Evolutionary conservation across 225 moss, liverwort and hornwort species (phyloP), one percentile per base, ranked within the genome.

Genomic region (Polytrichum formosum): DNA sequence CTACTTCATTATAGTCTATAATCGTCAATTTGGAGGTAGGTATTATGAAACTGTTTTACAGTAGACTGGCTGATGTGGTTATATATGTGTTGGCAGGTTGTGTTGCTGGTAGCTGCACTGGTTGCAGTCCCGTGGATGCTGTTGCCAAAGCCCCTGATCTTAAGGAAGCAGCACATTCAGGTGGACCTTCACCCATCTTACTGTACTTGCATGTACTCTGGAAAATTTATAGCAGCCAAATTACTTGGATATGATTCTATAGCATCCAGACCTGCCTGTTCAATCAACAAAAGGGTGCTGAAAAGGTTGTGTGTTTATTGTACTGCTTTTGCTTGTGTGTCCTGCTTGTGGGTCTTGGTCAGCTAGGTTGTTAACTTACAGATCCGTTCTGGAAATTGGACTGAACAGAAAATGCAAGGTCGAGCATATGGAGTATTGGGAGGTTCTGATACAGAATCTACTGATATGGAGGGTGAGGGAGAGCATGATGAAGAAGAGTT

Each of bases 401-500:
- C 46, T 46, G 9, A 23, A 5, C 88, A 98, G 97, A 91, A 74
- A 80, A 53, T 90, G 83, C 94, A 91, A 66, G 94, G 92, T 22
- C 86, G 88, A 46, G 18, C 88, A 23, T 98, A 98, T 67, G 92
- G 90, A 69, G 88, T 76, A 27, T 74, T 94, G 83, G 91, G 94
- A 82, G 92, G 78, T 31, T 98, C 97, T 19, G 92, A 98, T 71
- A 87, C 74, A 4, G 97, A 98, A n/a, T 93, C 90, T 31, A 80
- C 80, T 18, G 92, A 98, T 62, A 67, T 88, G 72, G 85, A 89
- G 37, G 78, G 28, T 69, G 86, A 84, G 28, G 94, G 81, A 17
- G 92, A 94, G 65, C 88, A 90, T 18, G 90, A 96, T 29, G 89
- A 91, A n/a, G 94, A 98, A 28, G 94, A 98, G 75, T 98, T 98